Evolutionary conservation across 2,329 filamentous ascomycete species (phyloP).

Genomic region (Orbilia brochopaga): DNA sequence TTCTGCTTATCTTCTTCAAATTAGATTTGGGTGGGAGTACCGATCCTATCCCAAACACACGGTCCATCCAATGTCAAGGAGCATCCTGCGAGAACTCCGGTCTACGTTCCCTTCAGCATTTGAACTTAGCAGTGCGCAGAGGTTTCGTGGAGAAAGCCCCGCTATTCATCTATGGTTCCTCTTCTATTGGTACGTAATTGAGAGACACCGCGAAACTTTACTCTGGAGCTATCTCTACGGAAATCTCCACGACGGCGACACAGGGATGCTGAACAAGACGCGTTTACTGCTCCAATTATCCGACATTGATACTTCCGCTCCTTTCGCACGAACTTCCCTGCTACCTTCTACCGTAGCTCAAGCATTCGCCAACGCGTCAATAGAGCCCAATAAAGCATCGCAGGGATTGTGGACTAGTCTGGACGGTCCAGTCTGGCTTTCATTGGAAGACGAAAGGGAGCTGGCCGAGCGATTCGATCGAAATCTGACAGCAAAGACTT

Average conservation of each 20-base stretch:
- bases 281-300: background rate
- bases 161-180: conserved; percentile 42
- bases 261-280: conserved; percentile 11
- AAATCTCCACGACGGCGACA: conserved; percentile 20
- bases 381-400: conserved; percentile 28
- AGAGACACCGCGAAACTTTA: conserved; percentile 31
- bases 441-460: conserved; percentile 26
- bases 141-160: conserved; percentile 40
- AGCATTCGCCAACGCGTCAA: conserved; percentile 17
- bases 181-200: conserved; percentile 44
- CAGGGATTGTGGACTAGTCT: conserved; percentile 28
- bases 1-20: conserved; percentile 31
- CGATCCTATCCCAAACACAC: conserved; percentile 43
- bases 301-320: conserved; percentile 18
- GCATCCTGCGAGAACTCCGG: conserved; percentile 31
- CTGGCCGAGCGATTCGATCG: conserved; percentile 22
- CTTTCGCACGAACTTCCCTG: conserved; percentile 19
- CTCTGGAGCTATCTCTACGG: conserved; percentile 38
- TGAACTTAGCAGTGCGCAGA: conserved; percentile 30
- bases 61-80: conserved; percentile 31
- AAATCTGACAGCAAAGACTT: background rate
- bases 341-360: background rate
- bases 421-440: conserved; percentile 40
- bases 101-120: conserved; percentile 44
- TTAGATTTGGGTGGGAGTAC: conserved; percentile 34